Base-by-base conservation (phyloP, 441 rosid genomes). In the Erodium texanum region DNA sequence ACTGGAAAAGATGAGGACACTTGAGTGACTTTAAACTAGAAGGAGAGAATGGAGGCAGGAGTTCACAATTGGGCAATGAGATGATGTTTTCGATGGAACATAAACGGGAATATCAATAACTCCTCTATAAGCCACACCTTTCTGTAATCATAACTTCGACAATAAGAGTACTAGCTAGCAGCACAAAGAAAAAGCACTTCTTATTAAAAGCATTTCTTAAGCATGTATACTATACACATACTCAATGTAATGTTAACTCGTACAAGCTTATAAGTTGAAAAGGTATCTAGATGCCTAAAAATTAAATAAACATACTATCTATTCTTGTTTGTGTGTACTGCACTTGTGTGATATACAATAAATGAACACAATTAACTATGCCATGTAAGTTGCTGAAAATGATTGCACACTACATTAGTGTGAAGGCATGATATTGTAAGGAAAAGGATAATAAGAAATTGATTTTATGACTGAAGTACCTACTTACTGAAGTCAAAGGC, bases 351-450 rank as follows among this genome's bases (percentile, higher is more conserved):
- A 10, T 15, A 45, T 45, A 45, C 10, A 9, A 45, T 45, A 45
- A 45, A 52, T 52, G 20, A n/a, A 52, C 20, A 52, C 8, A 7
- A n/a, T n/a, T n/a, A 52, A 41, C 15, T 41, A 41, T 41, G 50
- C 22, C 5, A 52, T n/a, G 58, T 52, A 52, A 52, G 58, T 52
- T n/a, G 58, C 58, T 52, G 58, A 52, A 52, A 41, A 41, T 41
- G 50, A 41, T 52, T 52, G 20, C 20, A 52, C 22, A n/a, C 20
- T n/a, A n/a, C 20, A 52, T n/a, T 18, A 2, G 20, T n/a, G 9
- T 4, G 14, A 50, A 50, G 7, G 15, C n/a, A 12, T 41, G 50
- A 10, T 50, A 16, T 50, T 15, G 58, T 52, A n/a, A n/a, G n/a
- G n/a, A n/a, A n/a, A n/a, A n/a, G n/a, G n/a, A n/a, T n/a, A n/a